Base-by-base conservation (phyloP, 495 filamentous ascomycete genomes). In the Trichoderma parareesei region DNA sequence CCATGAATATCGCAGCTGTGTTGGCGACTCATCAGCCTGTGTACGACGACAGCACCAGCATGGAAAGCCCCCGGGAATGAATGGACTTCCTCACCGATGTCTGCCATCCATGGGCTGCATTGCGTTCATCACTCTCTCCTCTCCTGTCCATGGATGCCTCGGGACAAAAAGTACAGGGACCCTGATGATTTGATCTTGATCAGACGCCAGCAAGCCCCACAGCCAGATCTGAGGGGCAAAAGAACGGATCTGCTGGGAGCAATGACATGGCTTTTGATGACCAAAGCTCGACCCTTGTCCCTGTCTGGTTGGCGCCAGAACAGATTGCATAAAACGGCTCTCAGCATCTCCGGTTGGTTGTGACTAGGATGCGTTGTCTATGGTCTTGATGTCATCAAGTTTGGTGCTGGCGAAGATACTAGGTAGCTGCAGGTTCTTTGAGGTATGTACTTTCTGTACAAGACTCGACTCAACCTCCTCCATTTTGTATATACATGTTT, bases 191-290 rank as follows among this genome's bases (percentile, higher is more conserved):
- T 27, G 27, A 27, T 27, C 27, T 27, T 33, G 33, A 57, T 57
- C 27, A 57, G n/a, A 48, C 5, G 11, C 33, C 20, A 49, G 18
- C 27, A 27, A 27, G n/a, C 53, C 53, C 53, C 53, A 57, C 53
- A 57, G 27, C 37, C 27, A 57, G 53, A 57, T 57, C 53, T 57
- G 10, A 57, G 27, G 53, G 37, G 53, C 46, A 49, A n/a, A 33
- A 10, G 27, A 16, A 14, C 53, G 53, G 6, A 20, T 11, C 20
- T 11, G 53, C 53, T 35, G 5, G 27, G 27, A 27, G 27, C 27
- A 27, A 27, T 27, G 27, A 27, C 27, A 27, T 27, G 27, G 27
- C 27, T 2, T 27, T 27, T 27, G 13, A n/a, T 9, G 20, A 33
- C 3, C 27, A 38, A 38, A 27, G 6, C 8, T 37, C 9, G 27